These are phyloP conservation scores for Diaporthe ampelina DNA, from an alignment of 2,329 filamentous ascomycete genomes.

Conservation along the genomic window DNA sequence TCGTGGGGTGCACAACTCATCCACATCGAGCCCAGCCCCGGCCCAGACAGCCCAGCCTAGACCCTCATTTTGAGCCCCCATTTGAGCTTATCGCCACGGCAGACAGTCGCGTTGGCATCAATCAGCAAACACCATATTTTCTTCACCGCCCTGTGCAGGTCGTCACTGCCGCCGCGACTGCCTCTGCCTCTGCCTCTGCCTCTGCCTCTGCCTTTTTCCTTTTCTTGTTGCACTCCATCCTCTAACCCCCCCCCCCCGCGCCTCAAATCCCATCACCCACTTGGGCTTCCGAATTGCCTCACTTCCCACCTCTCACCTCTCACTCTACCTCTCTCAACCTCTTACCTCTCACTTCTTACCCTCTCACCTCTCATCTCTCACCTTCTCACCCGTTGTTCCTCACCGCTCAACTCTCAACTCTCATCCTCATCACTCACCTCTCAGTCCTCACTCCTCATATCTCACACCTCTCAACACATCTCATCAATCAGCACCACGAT, in stretches of 20 bases:
- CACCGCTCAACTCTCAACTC: background rate
- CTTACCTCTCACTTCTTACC: background rate
- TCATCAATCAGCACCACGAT: background rate
- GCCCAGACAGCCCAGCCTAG: constrained; percentile 15
- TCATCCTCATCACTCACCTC: background rate
- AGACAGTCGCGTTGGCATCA: constrained; percentile 5
- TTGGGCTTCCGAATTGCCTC: background rate
- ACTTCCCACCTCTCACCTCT: background rate
- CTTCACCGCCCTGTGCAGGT: constrained; percentile 22
- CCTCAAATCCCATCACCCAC: background rate
- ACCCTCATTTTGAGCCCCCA: constrained; percentile 14
- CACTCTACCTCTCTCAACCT: no score
- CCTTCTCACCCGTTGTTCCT: no score
- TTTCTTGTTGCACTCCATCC: background rate
- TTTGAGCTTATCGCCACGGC: constrained; percentile 25
- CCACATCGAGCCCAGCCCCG: constrained; percentile 14
- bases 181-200: background rate
- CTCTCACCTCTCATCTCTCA: background rate
- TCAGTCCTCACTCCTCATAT: background rate
- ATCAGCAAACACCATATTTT: constrained; percentile 19
- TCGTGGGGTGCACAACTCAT: background rate
- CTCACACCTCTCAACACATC: background rate
- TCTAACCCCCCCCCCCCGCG: background rate
- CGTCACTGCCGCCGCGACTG: background rate
- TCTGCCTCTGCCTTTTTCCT: no score